These are phyloP conservation scores for Ciborinia camelliae DNA, from an alignment of 2,329 filamentous ascomycete species.

Conservation along the genomic window DNA sequence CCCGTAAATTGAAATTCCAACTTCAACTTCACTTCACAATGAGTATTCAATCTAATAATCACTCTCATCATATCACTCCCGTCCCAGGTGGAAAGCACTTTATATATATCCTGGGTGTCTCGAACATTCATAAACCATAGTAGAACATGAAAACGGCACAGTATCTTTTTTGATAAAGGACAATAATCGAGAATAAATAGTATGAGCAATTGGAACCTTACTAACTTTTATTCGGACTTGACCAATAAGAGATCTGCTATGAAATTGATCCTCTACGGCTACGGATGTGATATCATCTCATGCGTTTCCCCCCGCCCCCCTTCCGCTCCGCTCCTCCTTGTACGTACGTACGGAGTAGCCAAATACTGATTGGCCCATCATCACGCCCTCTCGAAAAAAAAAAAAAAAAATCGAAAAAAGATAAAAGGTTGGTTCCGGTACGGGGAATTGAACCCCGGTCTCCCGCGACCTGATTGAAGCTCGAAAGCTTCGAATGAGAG, in stretches of 20 bases:
- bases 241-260: too few species aligned
- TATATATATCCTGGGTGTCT: neutral
- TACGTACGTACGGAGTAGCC: neutral
- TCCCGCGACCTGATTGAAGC: neutral
- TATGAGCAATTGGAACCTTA: too few species aligned
- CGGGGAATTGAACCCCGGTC: constrained; percentile 1
- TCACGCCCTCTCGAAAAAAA: too few species aligned
- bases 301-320: too few species aligned
- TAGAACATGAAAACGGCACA: neutral
- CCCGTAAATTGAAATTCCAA: neutral
- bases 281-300: too few species aligned
- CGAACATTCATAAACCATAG: neutral
- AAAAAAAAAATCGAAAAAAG: neutral
- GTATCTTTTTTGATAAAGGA: neutral
- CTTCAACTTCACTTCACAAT: neutral
- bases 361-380: too few species aligned
- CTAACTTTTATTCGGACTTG: too few species aligned
- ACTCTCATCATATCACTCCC: neutral
- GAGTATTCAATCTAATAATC: neutral
- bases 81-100: neutral
- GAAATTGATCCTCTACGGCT: too few species aligned
- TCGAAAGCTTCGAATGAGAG: neutral
- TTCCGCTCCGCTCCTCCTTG: too few species aligned
- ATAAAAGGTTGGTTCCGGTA: neutral
- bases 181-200: neutral